Conservation (phyloP, 352 stramenopile species). For the Hyaloperonospora brassicae region DNA sequence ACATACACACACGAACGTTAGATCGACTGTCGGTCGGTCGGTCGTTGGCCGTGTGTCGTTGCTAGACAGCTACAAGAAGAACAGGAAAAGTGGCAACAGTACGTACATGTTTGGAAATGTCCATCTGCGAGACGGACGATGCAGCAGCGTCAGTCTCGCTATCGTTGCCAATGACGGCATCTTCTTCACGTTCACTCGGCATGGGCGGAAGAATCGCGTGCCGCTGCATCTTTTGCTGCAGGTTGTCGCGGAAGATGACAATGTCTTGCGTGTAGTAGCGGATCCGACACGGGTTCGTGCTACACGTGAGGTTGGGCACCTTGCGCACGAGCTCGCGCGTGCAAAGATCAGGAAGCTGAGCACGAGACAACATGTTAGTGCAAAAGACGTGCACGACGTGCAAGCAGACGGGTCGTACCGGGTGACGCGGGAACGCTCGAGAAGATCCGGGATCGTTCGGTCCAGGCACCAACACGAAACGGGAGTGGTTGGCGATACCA, state of each 20-base stretch:
- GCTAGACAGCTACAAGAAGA: background rate
- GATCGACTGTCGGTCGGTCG: background rate
- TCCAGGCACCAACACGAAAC: conserved; percentile 90
- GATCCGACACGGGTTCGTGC: conserved; percentile 90
- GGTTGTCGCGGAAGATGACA: conserved; percentile 88
- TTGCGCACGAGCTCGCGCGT: conserved; percentile 59
- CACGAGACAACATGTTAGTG: conserved; percentile 3
- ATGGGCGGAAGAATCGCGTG: conserved; percentile 70
- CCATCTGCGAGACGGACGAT: conserved; percentile 32
- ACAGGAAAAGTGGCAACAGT: background rate
- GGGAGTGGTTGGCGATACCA: conserved; percentile 66
- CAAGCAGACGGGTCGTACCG: conserved; percentile 25
- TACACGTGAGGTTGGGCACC: conserved; percentile 74
- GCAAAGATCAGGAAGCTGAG: conserved; percentile 57
- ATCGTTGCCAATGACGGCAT: conserved; percentile 17
- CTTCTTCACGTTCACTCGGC: conserved; percentile 34
- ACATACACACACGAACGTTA: conserved; percentile 3
- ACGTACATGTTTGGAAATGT: conserved; percentile 77
- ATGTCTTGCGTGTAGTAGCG: conserved; percentile 90
- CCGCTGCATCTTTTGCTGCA: conserved; percentile 88
- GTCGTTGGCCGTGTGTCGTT: too few species aligned
- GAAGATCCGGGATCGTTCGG: conserved; percentile 86
- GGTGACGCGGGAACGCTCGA: conserved; percentile 71
- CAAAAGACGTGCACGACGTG: background rate
- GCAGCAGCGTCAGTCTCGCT: conserved; percentile 8